These are phyloP conservation scores for Yamadazyma jaroonii DNA, from an alignment of 1,139 yeast species.

Conservation along the genomic window DNA sequence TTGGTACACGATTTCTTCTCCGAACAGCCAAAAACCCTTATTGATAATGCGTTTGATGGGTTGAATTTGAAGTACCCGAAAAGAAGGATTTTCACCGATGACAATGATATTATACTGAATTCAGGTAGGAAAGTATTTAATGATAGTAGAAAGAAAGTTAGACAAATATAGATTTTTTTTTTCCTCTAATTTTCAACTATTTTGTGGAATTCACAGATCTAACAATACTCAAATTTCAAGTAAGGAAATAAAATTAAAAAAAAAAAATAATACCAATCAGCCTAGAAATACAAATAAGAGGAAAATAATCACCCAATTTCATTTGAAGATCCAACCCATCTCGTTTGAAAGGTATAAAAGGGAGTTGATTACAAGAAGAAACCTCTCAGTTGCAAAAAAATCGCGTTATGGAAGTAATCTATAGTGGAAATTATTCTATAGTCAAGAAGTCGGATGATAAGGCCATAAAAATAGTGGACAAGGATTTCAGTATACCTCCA, in stretches of 20 bases:
- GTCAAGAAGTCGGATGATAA: constrained; percentile 28
- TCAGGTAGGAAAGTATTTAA: constrained; percentile 18
- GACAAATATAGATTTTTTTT: constrained; percentile 5
- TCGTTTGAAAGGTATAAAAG: too few relatives aligned
- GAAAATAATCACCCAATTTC: too few relatives aligned
- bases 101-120: constrained; percentile 56
- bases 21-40: constrained; percentile 58
- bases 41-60: constrained; percentile 69
- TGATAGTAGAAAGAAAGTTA: constrained; percentile 25
- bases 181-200: background rate
- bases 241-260: too few relatives aligned
- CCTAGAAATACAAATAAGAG: too few relatives aligned
- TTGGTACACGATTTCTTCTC: constrained; percentile 73
- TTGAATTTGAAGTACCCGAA: constrained; percentile 63
- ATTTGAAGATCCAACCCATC: too few relatives aligned
- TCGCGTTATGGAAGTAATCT: constrained; percentile 13
- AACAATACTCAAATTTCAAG: too few relatives aligned
- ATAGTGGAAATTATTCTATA: constrained; percentile 37
- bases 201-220: background rate
- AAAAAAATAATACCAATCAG: background rate
- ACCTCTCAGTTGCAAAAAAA: background rate
- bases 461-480: constrained; percentile 40
- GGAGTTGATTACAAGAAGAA: too few relatives aligned
- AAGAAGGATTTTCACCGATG: constrained; percentile 75
- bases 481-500: constrained; percentile 36